Conservation (phyloP, 768 basidiomycete genomes). For the Cystoderma amianthinum region DNA sequence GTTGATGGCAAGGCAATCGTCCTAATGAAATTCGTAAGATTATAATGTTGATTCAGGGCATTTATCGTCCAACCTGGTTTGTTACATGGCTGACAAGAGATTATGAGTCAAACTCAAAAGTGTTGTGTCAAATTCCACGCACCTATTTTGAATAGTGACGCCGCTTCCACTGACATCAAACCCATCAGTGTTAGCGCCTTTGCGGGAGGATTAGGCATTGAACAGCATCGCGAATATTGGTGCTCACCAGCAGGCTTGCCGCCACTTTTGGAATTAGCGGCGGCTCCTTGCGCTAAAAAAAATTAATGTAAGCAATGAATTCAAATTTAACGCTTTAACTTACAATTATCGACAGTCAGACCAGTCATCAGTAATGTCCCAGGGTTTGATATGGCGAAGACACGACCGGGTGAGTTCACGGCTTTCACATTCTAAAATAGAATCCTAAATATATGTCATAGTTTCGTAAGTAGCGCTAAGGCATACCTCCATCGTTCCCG, state of each 20-base stretch:
- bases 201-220: too few species aligned
- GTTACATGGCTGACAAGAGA: constrained; percentile 23
- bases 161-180: constrained; percentile 33
- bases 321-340: too few species aligned
- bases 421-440: constrained; percentile 31
- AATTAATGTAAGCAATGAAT: neutral
- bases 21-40: constrained; percentile 22
- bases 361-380: constrained; percentile 33
- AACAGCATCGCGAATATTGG: too few species aligned
- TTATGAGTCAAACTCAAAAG: too few species aligned
- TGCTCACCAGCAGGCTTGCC: constrained; percentile 33
- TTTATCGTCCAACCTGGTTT: constrained; percentile 31
- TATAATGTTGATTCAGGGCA: too few species aligned
- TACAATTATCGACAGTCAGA: constrained; percentile 54
- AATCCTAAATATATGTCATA: too few species aligned
- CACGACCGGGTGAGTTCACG: constrained; percentile 31
- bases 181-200: constrained; percentile 49
- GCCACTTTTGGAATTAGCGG: constrained; percentile 43
- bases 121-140: too few species aligned
- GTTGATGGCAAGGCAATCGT: constrained; percentile 58
- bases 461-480: too few species aligned
- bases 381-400: constrained; percentile 31
- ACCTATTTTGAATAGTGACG: constrained; percentile 37
- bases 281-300: constrained; percentile 44
- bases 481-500: constrained; percentile 26